These are phyloP conservation scores for Sugiyamaella novakii DNA, from an alignment of 1,139 yeast genomes.

Conservation along the genomic window DNA sequence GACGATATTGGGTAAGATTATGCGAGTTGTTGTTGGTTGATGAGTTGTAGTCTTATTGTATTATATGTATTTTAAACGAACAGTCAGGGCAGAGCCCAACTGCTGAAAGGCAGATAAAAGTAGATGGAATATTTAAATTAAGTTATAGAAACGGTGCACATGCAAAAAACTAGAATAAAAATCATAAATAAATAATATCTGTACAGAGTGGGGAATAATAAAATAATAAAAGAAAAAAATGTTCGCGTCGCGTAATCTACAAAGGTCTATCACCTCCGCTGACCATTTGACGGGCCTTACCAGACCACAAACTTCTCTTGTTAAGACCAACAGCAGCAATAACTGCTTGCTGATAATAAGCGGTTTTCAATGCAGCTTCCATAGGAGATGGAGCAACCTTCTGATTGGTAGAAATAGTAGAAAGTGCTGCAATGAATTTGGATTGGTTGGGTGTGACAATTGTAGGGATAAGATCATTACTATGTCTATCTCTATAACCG, in stretches of 20 bases:
- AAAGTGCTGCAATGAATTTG: conserved; percentile 27
- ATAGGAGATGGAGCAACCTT: conserved; percentile 10
- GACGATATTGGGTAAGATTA: conserved; percentile 24
- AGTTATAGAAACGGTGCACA: conserved; percentile 4
- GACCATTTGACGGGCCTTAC: conserved; percentile 59
- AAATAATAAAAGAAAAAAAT: conserved; percentile 15
- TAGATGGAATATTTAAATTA: conserved; percentile 12
- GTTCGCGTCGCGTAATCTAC: too few relatives aligned
- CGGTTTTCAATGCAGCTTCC: conserved; percentile 23
- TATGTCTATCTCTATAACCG: conserved; percentile 32
- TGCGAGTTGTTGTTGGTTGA: conserved; percentile 20
- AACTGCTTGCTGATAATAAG: conserved; percentile 36
- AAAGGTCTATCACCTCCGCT: conserved; percentile 33
- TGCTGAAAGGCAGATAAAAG: conserved; percentile 2
- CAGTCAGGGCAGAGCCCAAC: conserved; percentile 6
- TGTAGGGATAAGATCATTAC: conserved; percentile 17
- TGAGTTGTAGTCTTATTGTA: not conserved
- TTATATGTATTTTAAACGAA: conserved; percentile 2
- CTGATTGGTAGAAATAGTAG: conserved; percentile 26
- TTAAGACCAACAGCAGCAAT: conserved; percentile 44
- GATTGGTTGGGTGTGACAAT: conserved; percentile 20
- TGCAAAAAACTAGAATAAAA: not conserved
- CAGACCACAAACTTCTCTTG: conserved; percentile 51
- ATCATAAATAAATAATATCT: conserved; percentile 13
- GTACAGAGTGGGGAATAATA: conserved; percentile 14